Evolutionary conservation across 345 rosid genomes (phyloP), one percentile per base, ranked within the genome.

Genomic region (Bretschneidera sinensis): DNA sequence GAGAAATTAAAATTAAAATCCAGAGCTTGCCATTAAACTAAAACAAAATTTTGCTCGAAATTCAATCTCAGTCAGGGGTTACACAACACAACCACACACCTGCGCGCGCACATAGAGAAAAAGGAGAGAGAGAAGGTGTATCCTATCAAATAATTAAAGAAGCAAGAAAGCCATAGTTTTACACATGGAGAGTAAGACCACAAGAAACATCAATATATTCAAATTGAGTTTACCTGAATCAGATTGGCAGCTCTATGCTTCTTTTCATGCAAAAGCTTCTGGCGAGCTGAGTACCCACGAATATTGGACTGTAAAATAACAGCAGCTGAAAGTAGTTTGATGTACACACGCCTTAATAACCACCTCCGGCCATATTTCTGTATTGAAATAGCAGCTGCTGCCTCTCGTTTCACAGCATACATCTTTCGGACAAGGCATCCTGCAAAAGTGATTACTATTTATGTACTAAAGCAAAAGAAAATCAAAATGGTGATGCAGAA

Each of bases 341-440:
- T 43, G 75, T 80, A 90, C 24, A 71, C 74, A 76, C 39, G 59
- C 74, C 79, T 76, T 52, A 73, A 48, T 25, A 81, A 78, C 96
- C 90, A 84, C 67, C 73, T 64, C 43, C 92, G 88, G 55, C 66
- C 74, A 79, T 79, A 65, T 72, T 83, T 94, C 71, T 90, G 97
- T 55, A 94, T 67, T 54, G 71, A 57, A 65, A 83, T 67, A 22
- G 95, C 87, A 56, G 99, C 96, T 22, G 88, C 86, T 62, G 78
- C 64, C 61, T 81, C 77, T 67, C 84, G 79, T 76, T 78, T 90
- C 21, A 68, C 72, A 68, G 71, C 73, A 78, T 77, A 94, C 55
- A 55, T 60, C 60, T 81, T 80, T 51, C 86, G 83, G 39, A 83
- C 85, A 73, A 90, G 79, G 73, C 85, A 87, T 76, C 99, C 99